Percentiles rank a stretch among this genome's conserved stretches.
Evolutionary conservation across 768 basidiomycete genomes (phyloP).

Genomic region (Cystoderma amianthinum): DNA sequence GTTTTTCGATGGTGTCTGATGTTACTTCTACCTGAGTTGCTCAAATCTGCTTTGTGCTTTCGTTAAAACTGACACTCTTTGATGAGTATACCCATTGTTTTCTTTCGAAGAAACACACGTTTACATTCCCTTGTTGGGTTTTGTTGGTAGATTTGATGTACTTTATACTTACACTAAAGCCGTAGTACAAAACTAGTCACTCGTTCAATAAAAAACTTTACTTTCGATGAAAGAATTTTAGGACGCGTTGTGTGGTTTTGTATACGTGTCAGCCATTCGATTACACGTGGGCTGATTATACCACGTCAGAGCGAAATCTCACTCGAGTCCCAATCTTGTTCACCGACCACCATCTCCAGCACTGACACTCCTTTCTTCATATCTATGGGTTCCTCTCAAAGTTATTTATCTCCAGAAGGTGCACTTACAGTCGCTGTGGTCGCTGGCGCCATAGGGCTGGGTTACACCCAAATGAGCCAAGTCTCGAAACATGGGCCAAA

Average conservation of each 20-base stretch:
- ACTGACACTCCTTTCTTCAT: constrained; percentile 4
- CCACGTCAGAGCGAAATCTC: constrained; percentile 16
- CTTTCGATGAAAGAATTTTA: neutral
- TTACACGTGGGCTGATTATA: constrained; percentile 12
- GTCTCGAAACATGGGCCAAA: neutral
- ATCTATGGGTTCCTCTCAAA: constrained; percentile 40
- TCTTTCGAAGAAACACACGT: too few relatives aligned
- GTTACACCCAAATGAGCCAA: constrained; percentile 23
- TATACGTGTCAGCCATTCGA: constrained; percentile 16
- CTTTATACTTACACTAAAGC: too few relatives aligned
- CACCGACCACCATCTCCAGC: constrained; percentile 2
- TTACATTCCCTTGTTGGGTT: neutral
- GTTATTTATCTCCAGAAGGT: constrained; percentile 30
- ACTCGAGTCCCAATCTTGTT: constrained; percentile 1
- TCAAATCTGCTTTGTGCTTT: too few relatives aligned
- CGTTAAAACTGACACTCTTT: too few relatives aligned
- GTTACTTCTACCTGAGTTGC: neutral
- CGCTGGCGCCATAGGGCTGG: constrained; percentile 31
- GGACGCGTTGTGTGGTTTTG: constrained; percentile 14
- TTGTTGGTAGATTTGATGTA: too few relatives aligned
- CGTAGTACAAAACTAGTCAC: neutral
- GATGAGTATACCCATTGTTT: too few relatives aligned
- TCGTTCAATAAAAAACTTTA: too few relatives aligned
- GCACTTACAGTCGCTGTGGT: constrained; percentile 29
- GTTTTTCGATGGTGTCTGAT: constrained; percentile 1